Evolutionary conservation across 345 rosid genomes (phyloP).

Genomic region (Eucalyptus shirleyi): DNA sequence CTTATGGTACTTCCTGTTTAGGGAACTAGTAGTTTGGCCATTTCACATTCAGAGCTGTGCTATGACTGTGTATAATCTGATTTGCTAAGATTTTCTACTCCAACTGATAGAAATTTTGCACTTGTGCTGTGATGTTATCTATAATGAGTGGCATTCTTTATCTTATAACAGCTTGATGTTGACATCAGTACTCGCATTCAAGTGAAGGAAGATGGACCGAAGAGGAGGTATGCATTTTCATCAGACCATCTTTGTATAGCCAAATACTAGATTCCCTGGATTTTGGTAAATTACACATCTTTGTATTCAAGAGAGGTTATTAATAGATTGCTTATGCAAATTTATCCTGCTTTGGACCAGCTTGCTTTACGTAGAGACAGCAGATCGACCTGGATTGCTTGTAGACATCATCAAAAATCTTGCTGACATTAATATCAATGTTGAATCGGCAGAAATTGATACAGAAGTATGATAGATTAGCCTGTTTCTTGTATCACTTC

Average conservation of each 20-base stretch:
- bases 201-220: conserved; percentile 78
- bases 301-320: background rate
- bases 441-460: conserved; percentile 92
- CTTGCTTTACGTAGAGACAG: conserved; percentile 78
- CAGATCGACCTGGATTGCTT: conserved; percentile 91
- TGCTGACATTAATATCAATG: conserved; percentile 70
- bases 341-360: conserved; percentile 25
- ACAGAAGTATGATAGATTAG: conserved; percentile 48
- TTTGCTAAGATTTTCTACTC: background rate
- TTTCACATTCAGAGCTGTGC: background rate
- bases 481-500: background rate
- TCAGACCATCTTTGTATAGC: background rate
- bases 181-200: conserved; percentile 72
- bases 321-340: background rate
- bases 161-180: conserved; percentile 65
- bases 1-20: background rate
- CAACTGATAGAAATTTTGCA: background rate
- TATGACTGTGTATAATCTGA: background rate
- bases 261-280: background rate
- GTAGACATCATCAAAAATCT: conserved; percentile 80
- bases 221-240: conserved; percentile 50
- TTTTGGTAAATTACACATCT: background rate
- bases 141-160: background rate
- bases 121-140: background rate
- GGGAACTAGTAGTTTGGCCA: background rate